Evolutionary conservation across 371 early-diverging fungal genomes (phyloP), one percentile per base, ranked within the genome.

Genomic region (Coemansia sp.): DNA sequence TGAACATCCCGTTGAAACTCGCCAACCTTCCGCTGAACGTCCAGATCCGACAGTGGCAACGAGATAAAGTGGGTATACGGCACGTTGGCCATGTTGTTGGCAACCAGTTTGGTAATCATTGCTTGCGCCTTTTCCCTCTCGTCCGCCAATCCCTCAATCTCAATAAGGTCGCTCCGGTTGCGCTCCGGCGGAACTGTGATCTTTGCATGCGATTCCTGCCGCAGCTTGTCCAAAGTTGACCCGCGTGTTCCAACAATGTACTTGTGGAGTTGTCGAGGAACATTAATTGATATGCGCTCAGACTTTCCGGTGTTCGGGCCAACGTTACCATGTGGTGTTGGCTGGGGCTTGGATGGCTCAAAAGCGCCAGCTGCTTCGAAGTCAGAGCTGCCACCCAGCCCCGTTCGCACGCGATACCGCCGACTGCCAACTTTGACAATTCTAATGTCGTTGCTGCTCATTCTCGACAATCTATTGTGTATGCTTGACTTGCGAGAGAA

Each of bases 31-130:
- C 68, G 47, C 54, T 68, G 69, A 14, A 76, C 60, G 38, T 49
- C 65, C 6, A 31, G 3, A 33, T 59, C 59, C 16, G 48, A 4
- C 5, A 76, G 49, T 5, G 76, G 76, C 48, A 76, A 43, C 5
- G 75, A 74, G 1, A 76, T 49, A 56, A 76, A 76, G 33, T 76
- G 76, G 34, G 76, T 76, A 35, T 66, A 76, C 0, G 76, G 56
- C 9, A 59, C 48, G 8, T 16, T 61, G 33, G 55, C 59, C n/a
- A 56, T 53, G 33, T 57, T 51, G 9, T 58, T 50, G n/a, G 49
- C 35, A 8, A 69, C 54, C 5, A 66, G 12, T 11, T 66, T n/a
- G 12, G 10, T 12, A 16, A 69, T 61, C 1, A 61, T 50, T 33
- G 54, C 45, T n/a, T 48, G 38, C 4, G 70, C 66, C 30, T 43